Evolutionary conservation across 2,329 filamentous ascomycete species (phyloP).

Genomic region (Apiospora kogelbergensis): DNA sequence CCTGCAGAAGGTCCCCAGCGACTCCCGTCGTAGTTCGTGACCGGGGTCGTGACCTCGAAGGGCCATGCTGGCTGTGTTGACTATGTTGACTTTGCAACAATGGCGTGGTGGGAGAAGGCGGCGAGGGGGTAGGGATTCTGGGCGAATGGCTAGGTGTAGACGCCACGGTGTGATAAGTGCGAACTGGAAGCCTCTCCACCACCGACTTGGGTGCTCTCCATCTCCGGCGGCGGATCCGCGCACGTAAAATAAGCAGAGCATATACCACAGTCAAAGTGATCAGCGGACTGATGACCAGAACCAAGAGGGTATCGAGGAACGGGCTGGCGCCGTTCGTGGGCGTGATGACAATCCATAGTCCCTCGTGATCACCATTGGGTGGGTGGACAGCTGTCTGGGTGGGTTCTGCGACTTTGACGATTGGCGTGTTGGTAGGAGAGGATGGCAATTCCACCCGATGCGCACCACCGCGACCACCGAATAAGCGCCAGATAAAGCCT

Average conservation of each 20-base stretch:
- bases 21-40: constrained; percentile 65
- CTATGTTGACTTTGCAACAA: constrained; percentile 60
- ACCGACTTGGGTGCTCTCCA: constrained; percentile 98
- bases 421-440: constrained; percentile 23
- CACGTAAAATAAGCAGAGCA: constrained; percentile 80
- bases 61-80: constrained; percentile 22
- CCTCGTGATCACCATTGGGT: constrained; percentile 59
- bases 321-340: constrained; percentile 87
- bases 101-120: constrained; percentile 74
- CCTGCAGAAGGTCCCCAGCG: constrained; percentile 44
- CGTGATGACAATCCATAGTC: constrained; percentile 94
- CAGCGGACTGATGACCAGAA: constrained; percentile 91
- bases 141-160: constrained; percentile 57
- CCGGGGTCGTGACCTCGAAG: constrained; percentile 56
- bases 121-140: constrained; percentile 51
- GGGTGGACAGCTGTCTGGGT: constrained; percentile 26
- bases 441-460: constrained; percentile 24
- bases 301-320: constrained; percentile 94
- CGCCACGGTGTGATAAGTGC: constrained; percentile 87
- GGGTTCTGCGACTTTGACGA: constrained; percentile 21
- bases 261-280: constrained; percentile 94
- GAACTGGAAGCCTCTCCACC: constrained; percentile 89
- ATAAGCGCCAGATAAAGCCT: constrained; percentile 50
- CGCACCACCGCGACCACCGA: constrained; percentile 42
- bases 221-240: constrained; percentile 81